Percentiles rank a stretch among this genome's conserved stretches.
These are phyloP conservation scores for Solanum verrucosum DNA, from an alignment of 257 asterid species.

Conservation along the genomic window DNA sequence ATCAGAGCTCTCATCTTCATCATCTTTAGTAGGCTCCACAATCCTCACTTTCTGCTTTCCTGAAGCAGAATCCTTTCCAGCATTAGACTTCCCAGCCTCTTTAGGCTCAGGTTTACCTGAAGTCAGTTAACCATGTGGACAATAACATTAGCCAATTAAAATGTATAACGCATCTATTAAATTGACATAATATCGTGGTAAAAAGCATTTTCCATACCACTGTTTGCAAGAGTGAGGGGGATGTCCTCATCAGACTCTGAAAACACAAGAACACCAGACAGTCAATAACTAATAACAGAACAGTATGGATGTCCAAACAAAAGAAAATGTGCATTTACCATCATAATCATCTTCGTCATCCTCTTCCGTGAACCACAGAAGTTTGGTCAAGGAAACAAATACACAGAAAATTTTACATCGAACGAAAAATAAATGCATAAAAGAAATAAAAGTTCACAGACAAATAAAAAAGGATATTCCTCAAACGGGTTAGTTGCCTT, in stretches of 20 bases:
- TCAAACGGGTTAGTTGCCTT: not conserved
- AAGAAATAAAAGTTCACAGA: not conserved
- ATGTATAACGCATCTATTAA: not conserved
- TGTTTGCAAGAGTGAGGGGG: not conserved
- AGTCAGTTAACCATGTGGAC: not conserved
- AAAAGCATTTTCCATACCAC: not conserved
- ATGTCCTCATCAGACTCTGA: not conserved
- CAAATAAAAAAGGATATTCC: not conserved
- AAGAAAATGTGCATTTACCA: not conserved
- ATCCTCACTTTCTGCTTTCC: constrained; percentile 6
- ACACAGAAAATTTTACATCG: not conserved
- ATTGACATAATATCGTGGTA: not conserved
- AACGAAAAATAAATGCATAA: not conserved
- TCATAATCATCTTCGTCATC: not conserved
- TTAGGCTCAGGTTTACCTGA: not conserved
- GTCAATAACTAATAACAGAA: not conserved
- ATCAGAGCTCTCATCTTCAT: constrained; percentile 1
- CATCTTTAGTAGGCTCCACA: constrained; percentile 4
- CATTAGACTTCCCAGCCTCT: constrained; percentile 8
- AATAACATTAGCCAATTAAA: not conserved
- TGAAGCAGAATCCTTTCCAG: not conserved
- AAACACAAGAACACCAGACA: not conserved
- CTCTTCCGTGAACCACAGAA: not conserved
- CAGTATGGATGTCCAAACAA: not conserved
- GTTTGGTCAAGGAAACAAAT: not conserved